Evolutionary conservation across 1,284 basidiomycete species (phyloP), one percentile per base, ranked within the genome.

Genomic region (Exobasidium rhododendri): DNA sequence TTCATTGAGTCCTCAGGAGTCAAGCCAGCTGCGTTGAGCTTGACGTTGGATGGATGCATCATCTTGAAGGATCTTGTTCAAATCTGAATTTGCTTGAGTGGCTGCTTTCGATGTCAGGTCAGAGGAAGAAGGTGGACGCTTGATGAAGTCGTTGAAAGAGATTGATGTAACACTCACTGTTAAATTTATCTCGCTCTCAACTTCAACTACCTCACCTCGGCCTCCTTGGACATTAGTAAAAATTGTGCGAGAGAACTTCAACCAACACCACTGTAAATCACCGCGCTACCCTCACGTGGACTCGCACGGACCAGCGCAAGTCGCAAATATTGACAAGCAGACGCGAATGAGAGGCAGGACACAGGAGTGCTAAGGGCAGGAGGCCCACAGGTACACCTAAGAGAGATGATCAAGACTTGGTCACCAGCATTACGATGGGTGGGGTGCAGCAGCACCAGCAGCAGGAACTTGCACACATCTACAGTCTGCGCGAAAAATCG

Each of bases 11-110:
- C 64, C 62, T 79, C 77, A 32, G 77, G 75, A 28, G 70, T 63
- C n/a, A 79, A 71, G 22, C 75, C 76, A 51, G 74, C 71, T 7
- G 77, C 77, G 66, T 79, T 79, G 67, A 71, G 72, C 57, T 75
- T 70, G 51, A 60, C 67, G 68, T 67, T 71, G 60, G 69, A 68
- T 47, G 58, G 64, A 67, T 70, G 70, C 24, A 26, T 20, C 47
- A 50, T 50, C 24, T 17, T 45, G 24, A 22, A 17, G n/a, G 40
- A 11, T 43, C 40, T 43, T 43, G 40, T 11, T 43, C 10, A 43
- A 10, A 43, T 11, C 10, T 43, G 40, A 43, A n/a, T 7, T 20
- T 26, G 6, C 11, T 20, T 10, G 24, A 26, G 20, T 47, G 46
- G 24, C 6, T 20, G 24, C 11, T 13, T 10, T 13, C 11, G 47